Percentiles rank a stretch among this genome's conserved stretches.
Evolutionary conservation across 2,329 filamentous ascomycete species (phyloP).

Genomic region (Calonectria hawksworthii): DNA sequence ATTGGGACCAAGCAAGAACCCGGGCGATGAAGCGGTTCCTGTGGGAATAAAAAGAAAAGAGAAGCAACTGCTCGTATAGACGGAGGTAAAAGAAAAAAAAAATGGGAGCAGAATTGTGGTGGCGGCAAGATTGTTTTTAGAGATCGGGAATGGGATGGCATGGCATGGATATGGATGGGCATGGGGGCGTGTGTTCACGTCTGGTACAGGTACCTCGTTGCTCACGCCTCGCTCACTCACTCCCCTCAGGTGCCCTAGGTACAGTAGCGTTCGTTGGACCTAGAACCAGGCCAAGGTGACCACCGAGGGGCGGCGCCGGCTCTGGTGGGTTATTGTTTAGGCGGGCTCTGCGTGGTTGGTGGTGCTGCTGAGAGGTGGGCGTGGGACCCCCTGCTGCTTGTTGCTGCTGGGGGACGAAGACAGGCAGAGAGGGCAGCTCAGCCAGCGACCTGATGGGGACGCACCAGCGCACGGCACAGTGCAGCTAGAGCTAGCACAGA

Average conservation of each 20-base stretch:
- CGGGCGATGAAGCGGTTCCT: not conserved
- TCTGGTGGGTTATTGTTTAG: conserved; percentile 6
- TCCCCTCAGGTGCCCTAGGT: conserved; percentile 4
- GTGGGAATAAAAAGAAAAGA: not conserved
- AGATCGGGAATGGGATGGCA: conserved; percentile 15
- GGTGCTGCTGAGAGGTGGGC: not conserved
- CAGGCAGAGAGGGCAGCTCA: not conserved
- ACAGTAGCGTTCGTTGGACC: conserved; percentile 11
- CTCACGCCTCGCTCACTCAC: not conserved
- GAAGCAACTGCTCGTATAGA: not conserved
- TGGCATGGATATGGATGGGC: conserved; percentile 9
- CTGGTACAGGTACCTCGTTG: not conserved
- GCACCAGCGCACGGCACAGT: conserved; percentile 14
- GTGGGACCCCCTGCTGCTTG: not conserved
- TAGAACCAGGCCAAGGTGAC: conserved; percentile 15
- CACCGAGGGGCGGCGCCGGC: conserved; percentile 11
- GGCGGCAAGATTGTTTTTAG: conserved; percentile 11
- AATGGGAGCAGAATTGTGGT: conserved; percentile 3
- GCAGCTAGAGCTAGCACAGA: conserved; percentile 8
- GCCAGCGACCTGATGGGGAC: conserved; percentile 3
- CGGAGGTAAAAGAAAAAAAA: conserved; percentile 2
- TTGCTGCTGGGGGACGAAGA: not conserved
- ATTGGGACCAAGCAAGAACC: not conserved
- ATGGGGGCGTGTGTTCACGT: conserved; percentile 2
- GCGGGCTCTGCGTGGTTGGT: not conserved